Conservation (phyloP, 441 rosid genomes). For the Dalechampia spathulata region DNA sequence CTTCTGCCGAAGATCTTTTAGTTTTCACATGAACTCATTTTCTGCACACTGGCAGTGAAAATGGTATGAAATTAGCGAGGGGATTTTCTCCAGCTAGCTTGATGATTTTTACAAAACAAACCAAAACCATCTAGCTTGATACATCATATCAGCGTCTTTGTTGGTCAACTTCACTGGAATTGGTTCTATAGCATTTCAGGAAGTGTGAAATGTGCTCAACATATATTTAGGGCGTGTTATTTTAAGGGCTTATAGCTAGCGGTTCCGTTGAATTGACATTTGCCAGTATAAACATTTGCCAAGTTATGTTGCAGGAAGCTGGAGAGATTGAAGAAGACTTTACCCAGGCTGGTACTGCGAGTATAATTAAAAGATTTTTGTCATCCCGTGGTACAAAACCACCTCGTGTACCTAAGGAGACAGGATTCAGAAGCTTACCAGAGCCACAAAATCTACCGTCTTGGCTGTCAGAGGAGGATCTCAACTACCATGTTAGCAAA, state of each 20-base stretch:
- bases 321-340: conserved; percentile 52
- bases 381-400: conserved; percentile 28
- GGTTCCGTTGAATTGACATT: not conserved
- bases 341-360: conserved; percentile 27
- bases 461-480: conserved; percentile 62
- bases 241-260: too few relatives aligned
- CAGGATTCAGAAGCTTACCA: conserved; percentile 21
- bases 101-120: too few relatives aligned
- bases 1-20: not conserved
- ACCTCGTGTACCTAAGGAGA: conserved; percentile 33
- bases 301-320: conserved; percentile 32
- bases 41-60: not conserved
- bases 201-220: not conserved
- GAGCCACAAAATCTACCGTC: conserved; percentile 26
- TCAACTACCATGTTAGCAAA: conserved; percentile 34
- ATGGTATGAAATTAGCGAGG: not conserved
- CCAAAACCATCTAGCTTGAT: too few relatives aligned
- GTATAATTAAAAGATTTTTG: conserved; percentile 27
- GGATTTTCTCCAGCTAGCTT: too few relatives aligned
- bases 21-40: not conserved
- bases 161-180: not conserved
- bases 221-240: too few relatives aligned
- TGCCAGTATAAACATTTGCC: not conserved
- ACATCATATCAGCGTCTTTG: not conserved
- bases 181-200: not conserved